A percentile compares a stretch with the other conserved stretches of the same genome.
phyloP scores from a whole-genome alignment of 495 filamentous ascomycete genomes.

The Xylaria telfairii region DNA sequence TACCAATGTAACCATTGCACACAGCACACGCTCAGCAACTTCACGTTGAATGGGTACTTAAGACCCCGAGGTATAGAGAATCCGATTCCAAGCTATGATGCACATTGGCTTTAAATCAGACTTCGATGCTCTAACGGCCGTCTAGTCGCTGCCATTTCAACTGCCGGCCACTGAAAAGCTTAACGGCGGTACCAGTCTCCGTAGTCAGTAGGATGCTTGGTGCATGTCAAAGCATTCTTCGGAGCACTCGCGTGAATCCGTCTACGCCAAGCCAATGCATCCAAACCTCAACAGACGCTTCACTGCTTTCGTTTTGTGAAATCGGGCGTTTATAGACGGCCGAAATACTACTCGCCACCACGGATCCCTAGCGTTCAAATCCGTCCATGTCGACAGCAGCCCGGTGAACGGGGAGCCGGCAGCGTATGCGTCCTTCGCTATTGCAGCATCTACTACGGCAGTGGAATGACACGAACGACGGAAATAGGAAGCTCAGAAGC shows the following conservation, averaged over 20 bases:
- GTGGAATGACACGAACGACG: background rate
- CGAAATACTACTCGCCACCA: background rate
- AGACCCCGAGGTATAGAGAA: conserved; percentile 5
- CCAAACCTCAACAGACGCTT: background rate
- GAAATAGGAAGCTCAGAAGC: background rate
- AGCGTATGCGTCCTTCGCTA: background rate
- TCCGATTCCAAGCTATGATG: background rate
- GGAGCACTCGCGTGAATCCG: background rate
- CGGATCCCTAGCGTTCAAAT: background rate
- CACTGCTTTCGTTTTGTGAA: background rate
- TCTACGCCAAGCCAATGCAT: conserved; percentile 7
- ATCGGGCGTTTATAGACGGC: conserved; percentile 2
- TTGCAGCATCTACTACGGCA: background rate
- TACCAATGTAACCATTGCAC: background rate
- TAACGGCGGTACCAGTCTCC: conserved; percentile 12
- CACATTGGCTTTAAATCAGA: background rate
- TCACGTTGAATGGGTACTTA: background rate
- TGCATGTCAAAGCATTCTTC: background rate
- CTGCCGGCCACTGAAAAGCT: conserved; percentile 14
- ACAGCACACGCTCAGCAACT: conserved; percentile 4
- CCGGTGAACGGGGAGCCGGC: background rate
- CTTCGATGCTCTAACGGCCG: background rate
- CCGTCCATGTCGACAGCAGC: background rate
- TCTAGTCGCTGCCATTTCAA: conserved; percentile 9
- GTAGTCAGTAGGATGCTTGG: conserved; percentile 1